These are phyloP conservation scores for Dryas octopetala DNA, from an alignment of 306 rosid genomes.

Conservation along the genomic window DNA sequence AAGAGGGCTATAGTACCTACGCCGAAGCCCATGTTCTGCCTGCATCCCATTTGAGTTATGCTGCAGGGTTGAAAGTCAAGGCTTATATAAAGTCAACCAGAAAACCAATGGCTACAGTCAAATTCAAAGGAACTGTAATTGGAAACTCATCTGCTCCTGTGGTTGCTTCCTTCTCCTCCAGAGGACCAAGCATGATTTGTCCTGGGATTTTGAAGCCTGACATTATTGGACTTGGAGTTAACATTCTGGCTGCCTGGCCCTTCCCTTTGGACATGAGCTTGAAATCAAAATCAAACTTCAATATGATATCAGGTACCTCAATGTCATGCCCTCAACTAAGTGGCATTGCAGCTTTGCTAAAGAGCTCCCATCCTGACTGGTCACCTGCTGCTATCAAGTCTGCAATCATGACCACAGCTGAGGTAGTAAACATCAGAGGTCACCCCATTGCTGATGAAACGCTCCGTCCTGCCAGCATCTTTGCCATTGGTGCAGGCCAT, in stretches of 20 bases:
- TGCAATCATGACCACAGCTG: conserved; percentile 31
- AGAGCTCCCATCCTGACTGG: conserved; percentile 61
- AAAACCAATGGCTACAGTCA: conserved; percentile 40
- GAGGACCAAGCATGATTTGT: conserved; percentile 46
- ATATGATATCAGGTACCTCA: conserved; percentile 50
- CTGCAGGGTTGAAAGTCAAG: conserved; percentile 37
- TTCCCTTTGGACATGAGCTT: conserved; percentile 28
- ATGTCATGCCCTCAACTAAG: conserved; percentile 62
- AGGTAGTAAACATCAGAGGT: background rate
- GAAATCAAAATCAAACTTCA: conserved; percentile 12
- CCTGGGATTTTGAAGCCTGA: conserved; percentile 55
- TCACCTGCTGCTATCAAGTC: conserved; percentile 59
- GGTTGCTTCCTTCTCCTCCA: conserved; percentile 43
- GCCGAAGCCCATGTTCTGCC: conserved; percentile 41
- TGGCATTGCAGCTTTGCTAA: conserved; percentile 53
- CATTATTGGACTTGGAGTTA: conserved; percentile 52
- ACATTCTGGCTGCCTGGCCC: conserved; percentile 60
- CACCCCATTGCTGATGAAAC: background rate
- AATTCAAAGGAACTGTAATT: conserved; percentile 44
- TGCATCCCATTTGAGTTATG: conserved; percentile 33
- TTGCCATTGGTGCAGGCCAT: conserved; percentile 57
- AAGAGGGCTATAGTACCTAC: conserved; percentile 22
- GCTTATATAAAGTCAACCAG: conserved; percentile 38
- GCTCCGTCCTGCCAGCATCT: conserved; percentile 18
- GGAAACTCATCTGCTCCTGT: conserved; percentile 45